Evolutionary conservation across 176 grass and related monocot species (phyloP), one percentile per base, ranked within the genome.

Genomic region (Dactylis glomerata): DNA sequence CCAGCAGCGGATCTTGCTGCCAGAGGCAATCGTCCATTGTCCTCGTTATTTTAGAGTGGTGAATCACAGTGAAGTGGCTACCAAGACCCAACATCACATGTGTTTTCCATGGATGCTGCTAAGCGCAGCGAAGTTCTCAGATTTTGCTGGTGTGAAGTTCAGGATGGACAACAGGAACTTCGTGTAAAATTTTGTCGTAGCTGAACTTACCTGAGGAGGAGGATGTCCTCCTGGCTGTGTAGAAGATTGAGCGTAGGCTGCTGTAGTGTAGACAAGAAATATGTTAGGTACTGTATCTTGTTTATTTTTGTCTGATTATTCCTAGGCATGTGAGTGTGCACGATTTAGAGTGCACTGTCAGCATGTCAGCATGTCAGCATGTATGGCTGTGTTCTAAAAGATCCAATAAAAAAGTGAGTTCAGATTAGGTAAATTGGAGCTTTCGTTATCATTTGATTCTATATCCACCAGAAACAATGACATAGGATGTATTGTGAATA

Each of bases 401-500:
- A 51, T 65, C 28, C 8, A 75, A 17, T 31, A 63, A 32, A 61
- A 67, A 67, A 54, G 23, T 22, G 17, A 13, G 44, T 49, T 67
- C 32, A 37, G 22, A 22, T 83, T 62, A 84, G 42, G 59, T 31
- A n/a, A 71, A 84, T 76, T 49, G 58, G n/a, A 51, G 6, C 8
- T 71, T 23, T 22, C 9, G 1, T 55, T 30, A 12, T 17, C 34
- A 41, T 17, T 12, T 32, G 71, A 30, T 49, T 20, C 71, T 31
- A 27, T 54, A 59, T 59, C 56, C 23, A 12, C 23, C 10, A 0
- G 24, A 59, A 59, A 59, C 4, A 58, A 26, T 13, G 5, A 22
- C n/a, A 13, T 59, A 59, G 14, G 24, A 27, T 59, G 3, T 59
- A 52, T 8, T 8, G 3, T 49, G 15, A 50, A 17, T 5, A 51